Evolutionary conservation across 345 rosid genomes (phyloP).

Genomic region (Corchorus capsularis): DNA sequence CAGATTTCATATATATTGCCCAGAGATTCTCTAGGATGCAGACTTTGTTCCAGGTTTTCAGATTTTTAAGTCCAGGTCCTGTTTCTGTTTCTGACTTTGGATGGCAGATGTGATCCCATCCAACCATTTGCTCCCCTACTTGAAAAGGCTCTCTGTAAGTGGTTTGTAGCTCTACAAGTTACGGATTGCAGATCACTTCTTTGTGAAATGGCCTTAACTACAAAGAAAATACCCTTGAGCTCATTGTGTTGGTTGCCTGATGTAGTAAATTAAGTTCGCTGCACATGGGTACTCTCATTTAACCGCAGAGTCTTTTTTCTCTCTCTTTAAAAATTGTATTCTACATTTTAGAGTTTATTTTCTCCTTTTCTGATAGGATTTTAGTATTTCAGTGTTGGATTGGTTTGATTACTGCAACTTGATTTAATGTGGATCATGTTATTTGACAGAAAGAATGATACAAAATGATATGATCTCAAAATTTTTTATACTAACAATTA

Average conservation of each 20-base stretch:
- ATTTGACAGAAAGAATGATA: neutral
- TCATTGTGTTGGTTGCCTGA: constrained; percentile 79
- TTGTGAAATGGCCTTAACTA: constrained; percentile 88
- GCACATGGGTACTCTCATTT: constrained; percentile 22
- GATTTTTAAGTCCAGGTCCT: too few species aligned
- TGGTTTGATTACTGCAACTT: constrained; percentile 6
- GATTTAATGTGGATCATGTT: neutral
- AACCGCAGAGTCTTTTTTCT: constrained; percentile 15
- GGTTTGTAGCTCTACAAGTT: constrained; percentile 81
- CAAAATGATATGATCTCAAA: neutral
- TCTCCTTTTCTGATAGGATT: neutral
- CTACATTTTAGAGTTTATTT: neutral
- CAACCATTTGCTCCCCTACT: too few species aligned
- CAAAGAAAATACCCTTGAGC: constrained; percentile 66
- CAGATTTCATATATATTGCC: too few species aligned
- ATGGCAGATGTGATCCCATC: too few species aligned
- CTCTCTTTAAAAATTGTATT: neutral
- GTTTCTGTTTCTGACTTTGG: too few species aligned
- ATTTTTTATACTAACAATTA: neutral
- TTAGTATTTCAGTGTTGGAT: neutral
- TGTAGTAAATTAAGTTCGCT: constrained; percentile 47
- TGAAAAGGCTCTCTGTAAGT: constrained; percentile 78
- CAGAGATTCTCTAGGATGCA: too few species aligned
- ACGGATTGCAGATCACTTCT: constrained; percentile 76
- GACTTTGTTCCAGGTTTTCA: too few species aligned